Percentiles rank a stretch among this genome's conserved stretches.
These are phyloP conservation scores for Exserohilum turcica DNA, from an alignment of 2,329 filamentous ascomycete genomes.

Conservation along the genomic window DNA sequence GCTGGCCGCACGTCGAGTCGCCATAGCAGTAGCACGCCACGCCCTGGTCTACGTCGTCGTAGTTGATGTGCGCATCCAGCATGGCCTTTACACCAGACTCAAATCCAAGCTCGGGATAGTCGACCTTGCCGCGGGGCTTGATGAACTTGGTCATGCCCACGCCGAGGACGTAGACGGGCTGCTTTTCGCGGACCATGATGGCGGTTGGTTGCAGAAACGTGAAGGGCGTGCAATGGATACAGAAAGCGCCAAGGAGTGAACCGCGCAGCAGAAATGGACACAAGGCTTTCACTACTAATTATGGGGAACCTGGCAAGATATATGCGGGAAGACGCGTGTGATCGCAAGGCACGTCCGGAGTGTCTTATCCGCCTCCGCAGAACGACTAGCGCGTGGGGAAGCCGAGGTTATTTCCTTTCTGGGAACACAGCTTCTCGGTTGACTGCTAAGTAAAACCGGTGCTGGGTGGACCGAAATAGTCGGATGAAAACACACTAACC, in stretches of 20 bases:
- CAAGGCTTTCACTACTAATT: not conserved
- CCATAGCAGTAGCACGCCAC: conserved; percentile 99
- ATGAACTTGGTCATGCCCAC: conserved; percentile 99
- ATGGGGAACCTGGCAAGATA: not conserved
- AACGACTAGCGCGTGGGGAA: conserved; percentile 22
- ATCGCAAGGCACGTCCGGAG: conserved; percentile 19
- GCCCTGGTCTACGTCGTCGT: conserved; percentile 93
- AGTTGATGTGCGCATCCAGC: conserved; percentile 83
- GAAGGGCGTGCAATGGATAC: not conserved
- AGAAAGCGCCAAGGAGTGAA: not conserved
- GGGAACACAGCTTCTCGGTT: conserved; percentile 24
- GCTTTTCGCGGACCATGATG: conserved; percentile 58
- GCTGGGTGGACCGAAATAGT: too few species aligned
- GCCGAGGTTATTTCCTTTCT: conserved; percentile 31
- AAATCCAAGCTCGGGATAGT: conserved; percentile 93
- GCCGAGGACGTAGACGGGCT: conserved; percentile 83
- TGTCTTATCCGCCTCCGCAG: conserved; percentile 25
- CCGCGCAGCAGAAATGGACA: conserved; percentile 3
- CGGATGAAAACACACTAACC: too few species aligned
- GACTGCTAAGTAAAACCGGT: too few species aligned
- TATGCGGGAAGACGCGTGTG: conserved; percentile 4
- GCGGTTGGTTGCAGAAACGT: conserved; percentile 16
- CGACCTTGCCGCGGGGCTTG: conserved; percentile 91
- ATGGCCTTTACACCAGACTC: conserved; percentile 90
- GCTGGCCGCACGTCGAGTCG: conserved; percentile 91